Percentiles rank a stretch among this genome's conserved stretches.
Conservation (phyloP, 305 asterid species). For the Plantago coronopus region DNA sequence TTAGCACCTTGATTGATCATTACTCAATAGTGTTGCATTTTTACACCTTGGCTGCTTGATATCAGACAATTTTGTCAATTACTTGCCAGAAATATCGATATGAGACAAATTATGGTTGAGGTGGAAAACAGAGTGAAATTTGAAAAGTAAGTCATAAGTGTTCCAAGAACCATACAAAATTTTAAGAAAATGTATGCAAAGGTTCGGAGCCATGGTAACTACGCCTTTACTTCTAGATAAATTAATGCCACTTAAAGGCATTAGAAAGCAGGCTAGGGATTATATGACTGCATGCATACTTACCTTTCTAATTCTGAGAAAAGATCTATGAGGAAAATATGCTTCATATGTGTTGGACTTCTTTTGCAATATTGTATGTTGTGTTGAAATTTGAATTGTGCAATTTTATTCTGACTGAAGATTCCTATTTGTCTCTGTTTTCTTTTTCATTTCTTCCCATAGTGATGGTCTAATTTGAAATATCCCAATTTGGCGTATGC, state of each 20-base stretch:
- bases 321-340: background rate
- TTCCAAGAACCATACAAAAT: too few species aligned
- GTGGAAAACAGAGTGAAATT: too few species aligned
- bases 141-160: too few species aligned
- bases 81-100: too few species aligned
- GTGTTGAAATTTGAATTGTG: background rate
- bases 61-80: too few species aligned
- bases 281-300: background rate
- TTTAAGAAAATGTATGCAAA: too few species aligned
- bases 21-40: too few species aligned
- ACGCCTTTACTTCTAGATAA: too few species aligned
- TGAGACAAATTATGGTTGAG: too few species aligned
- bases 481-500: too few species aligned
- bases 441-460: background rate
- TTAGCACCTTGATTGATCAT: background rate
- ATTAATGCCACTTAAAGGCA: background rate
- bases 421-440: background rate
- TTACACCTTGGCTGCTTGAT: too few species aligned
- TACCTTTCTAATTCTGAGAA: background rate
- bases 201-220: too few species aligned
- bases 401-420: background rate
- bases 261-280: background rate
- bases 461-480: background rate
- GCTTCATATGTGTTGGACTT: background rate
- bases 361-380: background rate